Base-by-base conservation (phyloP, 2,329 filamentous ascomycete species). In the Colletotrichum navitas region DNA sequence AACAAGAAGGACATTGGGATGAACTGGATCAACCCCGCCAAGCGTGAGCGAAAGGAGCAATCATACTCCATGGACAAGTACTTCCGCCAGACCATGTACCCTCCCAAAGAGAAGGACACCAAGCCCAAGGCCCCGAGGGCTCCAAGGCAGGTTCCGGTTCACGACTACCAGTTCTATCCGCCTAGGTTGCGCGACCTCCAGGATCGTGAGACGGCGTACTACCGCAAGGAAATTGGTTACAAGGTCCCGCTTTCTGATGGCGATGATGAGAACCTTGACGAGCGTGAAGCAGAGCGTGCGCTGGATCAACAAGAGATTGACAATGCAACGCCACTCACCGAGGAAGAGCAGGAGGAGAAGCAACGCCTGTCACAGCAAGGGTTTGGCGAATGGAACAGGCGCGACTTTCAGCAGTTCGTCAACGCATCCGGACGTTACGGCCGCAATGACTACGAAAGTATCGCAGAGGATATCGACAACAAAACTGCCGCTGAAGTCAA, bases 51-150 rank as follows among this genome's bases (percentile, higher is more conserved):
- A 78, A 99, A 98, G 82, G 95, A 98, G 79, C 94, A 98, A 80
- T 94, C 94, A 6, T 99, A 99, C 80, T 98, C 95, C 0, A 97
- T 99, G 85, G 97, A 99, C 81, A 97, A 98, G 81, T 99, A 99
- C 84, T 99, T 98, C 83, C 92, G 95, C 75, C 92, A 97, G 77
- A 94, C 94, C 12, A 89, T 99, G 78, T 93, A 93, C 76, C 87
- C 87, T 14, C 88, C 89, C 45, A 96, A 93, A 91, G 94, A 81
- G 90, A 92, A 94, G 49, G 94, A 98, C 73, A 89, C 93, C 34
- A 98, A 98, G 81, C 95, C 95, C 11, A 97, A 97, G 83, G 94
- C 96, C 26, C 97, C 96, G n/a, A 91, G 95, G 67, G 94, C 96
- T 12, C 96, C 96, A 0, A 97, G 97, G 83, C 96, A 99, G 80